Evolutionary conservation across 2,329 filamentous ascomycete species (phyloP).

Genomic region (Nemania serpens): DNA sequence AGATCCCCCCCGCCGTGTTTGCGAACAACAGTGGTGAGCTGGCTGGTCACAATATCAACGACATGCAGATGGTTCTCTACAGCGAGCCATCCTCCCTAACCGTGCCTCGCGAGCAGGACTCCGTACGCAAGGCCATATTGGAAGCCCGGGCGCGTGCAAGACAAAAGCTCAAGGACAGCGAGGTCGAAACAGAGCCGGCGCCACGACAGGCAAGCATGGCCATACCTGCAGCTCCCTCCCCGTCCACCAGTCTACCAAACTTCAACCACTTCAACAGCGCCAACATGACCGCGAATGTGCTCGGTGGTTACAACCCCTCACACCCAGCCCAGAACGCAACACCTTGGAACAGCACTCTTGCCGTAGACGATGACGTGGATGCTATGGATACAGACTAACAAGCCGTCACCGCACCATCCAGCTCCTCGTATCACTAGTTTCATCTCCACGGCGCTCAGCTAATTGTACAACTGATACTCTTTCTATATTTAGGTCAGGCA

Average conservation of each 20-base stretch:
- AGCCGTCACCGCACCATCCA: neutral
- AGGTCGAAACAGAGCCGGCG: conserved; percentile 13
- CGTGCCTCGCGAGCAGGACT: conserved; percentile 74
- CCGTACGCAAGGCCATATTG: conserved; percentile 80
- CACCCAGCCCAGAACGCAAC: neutral
- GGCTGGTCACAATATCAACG: conserved; percentile 46
- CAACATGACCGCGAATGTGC: neutral
- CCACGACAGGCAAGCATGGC: neutral
- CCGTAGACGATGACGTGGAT: conserved; percentile 55
- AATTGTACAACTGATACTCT: conserved; percentile 18
- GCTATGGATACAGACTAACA: conserved; percentile 67
- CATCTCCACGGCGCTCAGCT: conserved; percentile 7
- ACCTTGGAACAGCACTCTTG: neutral
- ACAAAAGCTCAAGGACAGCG: conserved; percentile 57
- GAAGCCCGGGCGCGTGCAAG: conserved; percentile 74
- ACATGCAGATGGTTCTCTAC: conserved; percentile 82
- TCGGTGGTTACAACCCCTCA: neutral
- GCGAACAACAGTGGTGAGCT: conserved; percentile 59
- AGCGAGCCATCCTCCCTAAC: conserved; percentile 65
- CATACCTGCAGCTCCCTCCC: neutral
- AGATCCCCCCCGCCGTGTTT: conserved; percentile 69
- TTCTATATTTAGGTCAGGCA: conserved; percentile 13
- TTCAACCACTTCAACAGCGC: neutral
- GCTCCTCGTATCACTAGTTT: neutral
- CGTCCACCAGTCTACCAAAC: neutral